phyloP scores from a whole-genome alignment of 2,329 filamentous ascomycete genomes.

The Penicillium italicum region DNA sequence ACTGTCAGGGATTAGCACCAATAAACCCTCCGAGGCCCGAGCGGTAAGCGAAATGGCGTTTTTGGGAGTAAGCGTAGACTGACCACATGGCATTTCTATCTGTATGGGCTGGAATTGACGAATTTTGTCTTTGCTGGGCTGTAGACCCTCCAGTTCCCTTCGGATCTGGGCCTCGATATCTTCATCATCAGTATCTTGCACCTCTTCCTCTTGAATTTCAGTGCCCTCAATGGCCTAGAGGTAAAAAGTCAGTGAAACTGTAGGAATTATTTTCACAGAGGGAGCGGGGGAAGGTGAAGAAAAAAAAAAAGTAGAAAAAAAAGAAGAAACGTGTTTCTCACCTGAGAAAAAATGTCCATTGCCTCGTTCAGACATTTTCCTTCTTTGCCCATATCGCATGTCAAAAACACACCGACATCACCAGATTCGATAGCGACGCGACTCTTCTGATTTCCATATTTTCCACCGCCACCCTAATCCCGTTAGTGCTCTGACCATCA shows the following conservation, averaged over 20 bases:
- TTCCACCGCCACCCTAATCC: slow-evolving; percentile 27
- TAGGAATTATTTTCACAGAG: too few relatives aligned
- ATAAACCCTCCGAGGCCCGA: slow-evolving; percentile 14
- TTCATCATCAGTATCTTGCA: slow-evolving; percentile 38
- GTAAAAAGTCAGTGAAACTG: slow-evolving; percentile 3
- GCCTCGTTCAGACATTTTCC: slow-evolving; percentile 57
- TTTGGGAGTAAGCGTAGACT: slow-evolving; percentile 8
- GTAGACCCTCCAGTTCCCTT: slow-evolving; percentile 55
- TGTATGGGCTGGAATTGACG: slow-evolving; percentile 52
- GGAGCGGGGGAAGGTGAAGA: too few relatives aligned
- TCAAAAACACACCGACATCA: slow-evolving; percentile 61
- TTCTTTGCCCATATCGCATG: slow-evolving; percentile 60
- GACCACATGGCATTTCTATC: slow-evolving; percentile 51
- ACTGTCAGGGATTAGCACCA: slow-evolving; percentile 42
- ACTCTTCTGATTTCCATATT: slow-evolving; percentile 31
- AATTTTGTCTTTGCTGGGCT: slow-evolving; percentile 44
- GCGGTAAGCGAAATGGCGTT: slow-evolving; percentile 5
- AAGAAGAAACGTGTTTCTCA: slow-evolving; percentile 26
- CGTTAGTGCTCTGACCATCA: neutral
- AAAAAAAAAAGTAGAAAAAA: neutral
- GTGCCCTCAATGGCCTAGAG: slow-evolving; percentile 14
- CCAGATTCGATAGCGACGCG: slow-evolving; percentile 41
- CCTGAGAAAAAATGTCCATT: slow-evolving; percentile 56
- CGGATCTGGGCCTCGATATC: slow-evolving; percentile 61
- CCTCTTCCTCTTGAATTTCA: slow-evolving; percentile 15